These are phyloP conservation scores for Ambrosiella beaveri DNA, from an alignment of 2,329 filamentous ascomycete species.

Conservation along the genomic window DNA sequence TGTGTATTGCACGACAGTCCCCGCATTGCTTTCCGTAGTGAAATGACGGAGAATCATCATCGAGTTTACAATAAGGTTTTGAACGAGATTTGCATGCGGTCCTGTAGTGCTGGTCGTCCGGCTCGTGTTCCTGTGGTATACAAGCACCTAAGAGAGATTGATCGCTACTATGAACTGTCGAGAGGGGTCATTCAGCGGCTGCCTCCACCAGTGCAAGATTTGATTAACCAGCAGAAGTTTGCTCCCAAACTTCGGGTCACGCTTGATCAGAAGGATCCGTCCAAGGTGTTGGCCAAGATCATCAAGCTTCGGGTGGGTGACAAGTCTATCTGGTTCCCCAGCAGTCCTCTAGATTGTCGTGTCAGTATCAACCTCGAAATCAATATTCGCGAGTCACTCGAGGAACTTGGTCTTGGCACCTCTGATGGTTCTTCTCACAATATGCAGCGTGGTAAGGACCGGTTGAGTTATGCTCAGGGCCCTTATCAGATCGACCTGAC, in stretches of 20 bases:
- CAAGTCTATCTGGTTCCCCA: constrained; percentile 70
- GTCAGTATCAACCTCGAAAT: constrained; percentile 93
- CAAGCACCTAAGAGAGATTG: constrained; percentile 63
- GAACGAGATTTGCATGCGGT: constrained; percentile 42
- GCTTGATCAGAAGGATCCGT: constrained; percentile 44
- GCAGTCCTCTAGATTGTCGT: constrained; percentile 67
- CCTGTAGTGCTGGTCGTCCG: constrained; percentile 12
- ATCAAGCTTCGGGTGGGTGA: constrained; percentile 82
- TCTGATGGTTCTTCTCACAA: constrained; percentile 17
- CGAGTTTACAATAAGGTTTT: constrained; percentile 68
- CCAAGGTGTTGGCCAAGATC: constrained; percentile 59
- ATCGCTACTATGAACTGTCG: constrained; percentile 68
- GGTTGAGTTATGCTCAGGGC: constrained; percentile 77
- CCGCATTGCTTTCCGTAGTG: constrained; percentile 60
- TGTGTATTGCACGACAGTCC: constrained; percentile 46
- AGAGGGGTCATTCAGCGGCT: constrained; percentile 30
- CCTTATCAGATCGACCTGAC: constrained; percentile 85
- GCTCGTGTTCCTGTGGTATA: constrained; percentile 54
- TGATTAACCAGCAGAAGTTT: constrained; percentile 19
- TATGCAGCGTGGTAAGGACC: constrained; percentile 56
- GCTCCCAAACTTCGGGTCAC: constrained; percentile 54
- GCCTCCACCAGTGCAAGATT: background rate
- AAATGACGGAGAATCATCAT: constrained; percentile 82
- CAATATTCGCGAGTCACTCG: constrained; percentile 55
- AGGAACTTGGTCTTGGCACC: constrained; percentile 31